Evolutionary conservation across 1,139 yeast genomes (phyloP), one percentile per base, ranked within the genome.

Genomic region (Candida neerlandica): DNA sequence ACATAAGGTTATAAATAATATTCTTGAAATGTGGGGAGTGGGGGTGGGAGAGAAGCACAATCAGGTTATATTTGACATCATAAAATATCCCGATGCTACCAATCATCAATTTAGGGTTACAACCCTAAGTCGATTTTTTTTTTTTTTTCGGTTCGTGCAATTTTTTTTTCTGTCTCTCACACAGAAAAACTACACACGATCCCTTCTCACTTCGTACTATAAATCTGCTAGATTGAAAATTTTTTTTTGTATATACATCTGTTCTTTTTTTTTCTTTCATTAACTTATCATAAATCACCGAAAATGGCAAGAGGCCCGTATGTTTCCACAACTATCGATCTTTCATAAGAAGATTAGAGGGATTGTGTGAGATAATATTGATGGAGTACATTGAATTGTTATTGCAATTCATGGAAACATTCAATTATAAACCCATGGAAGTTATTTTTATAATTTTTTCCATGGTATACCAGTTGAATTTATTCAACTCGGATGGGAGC

Each of bases 401-500:
- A n/a, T 11, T 45, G 23, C 49, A 46, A 54, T 56, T 53, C 51
- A 48, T 50, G 54, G 56, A 55, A 53, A 53, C 50, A 45, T 50
- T 40, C 26, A 43, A 23, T 32, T n/a, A 38, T 48, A 53, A 53
- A 54, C 58, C 58, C 58, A 55, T 52, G 51, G 45, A 15, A 23
- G 27, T 23, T 23, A 7, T 21, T 21, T 23, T 27, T 35, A 23
- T 33, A 37, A 38, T 5, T 39, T n/a, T 15, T 27, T 34, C 44
- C 44, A 50, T 53, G 55, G 57, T 55, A 53, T 46, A 53, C 58
- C 58, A 55, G 55, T 43, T 50, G 51, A 42, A 40, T 23, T 23
- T 38, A 21, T 32, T 47, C 49, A 60, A 57, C 66, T 60, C 61
- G 69, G 69, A 66, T 54, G 73, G 73, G 73, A 69, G 73, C 73